Base-by-base conservation (phyloP, 345 rosid species). In the Turnera subulata region DNA sequence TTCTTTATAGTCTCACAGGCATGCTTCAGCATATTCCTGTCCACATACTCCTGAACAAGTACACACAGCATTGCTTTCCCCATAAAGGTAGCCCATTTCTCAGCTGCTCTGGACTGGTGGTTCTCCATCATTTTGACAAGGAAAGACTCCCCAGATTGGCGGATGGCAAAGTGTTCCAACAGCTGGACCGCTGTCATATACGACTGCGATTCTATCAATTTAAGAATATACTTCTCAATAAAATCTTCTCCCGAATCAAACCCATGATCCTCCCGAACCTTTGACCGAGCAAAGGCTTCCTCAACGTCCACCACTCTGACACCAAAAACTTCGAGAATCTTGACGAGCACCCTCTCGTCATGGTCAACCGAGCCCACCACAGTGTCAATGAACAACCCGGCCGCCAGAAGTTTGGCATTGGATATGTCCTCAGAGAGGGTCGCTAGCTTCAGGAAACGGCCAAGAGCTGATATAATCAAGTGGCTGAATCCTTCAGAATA, bases 81-180 rank as follows among this genome's bases (percentile, higher is more conserved):
- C 86, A 89, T 85, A 79, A 84, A 85, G 18, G 81, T 80, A 40
- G 99, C 96, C 96, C 96, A 93, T 68, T 73, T 89, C 78, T 89
- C 99, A 21, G 99, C 96, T 50, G 99, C 91, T 76, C 58, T 71
- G 62, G 69, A 78, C 59, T 89, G 85, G 59, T 77, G 80, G 19
- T 82, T 82, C 58, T 83, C 79, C 72, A 93, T 60, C 95, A 93
- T 84, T 67, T 82, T 68, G 43, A 78, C 68, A 23, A 93, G 85
- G 63, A 93, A 87, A 19, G 92, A 60, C 63, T 84, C 65, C 55
- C 97, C 94, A 62, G 82, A 80, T 42, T 84, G 81, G 12, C 82
- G 81, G 37, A 93, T 78, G 14, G 94, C 78, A 66, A 93, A 89
- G 70, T 79, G 89, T 67, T 89, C 97, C 57, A 87, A 73, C 29